Evolutionary conservation across 2,329 filamentous ascomycete genomes (phyloP), one percentile per base, ranked within the genome.

Genomic region (Ophiostoma perfectum): DNA sequence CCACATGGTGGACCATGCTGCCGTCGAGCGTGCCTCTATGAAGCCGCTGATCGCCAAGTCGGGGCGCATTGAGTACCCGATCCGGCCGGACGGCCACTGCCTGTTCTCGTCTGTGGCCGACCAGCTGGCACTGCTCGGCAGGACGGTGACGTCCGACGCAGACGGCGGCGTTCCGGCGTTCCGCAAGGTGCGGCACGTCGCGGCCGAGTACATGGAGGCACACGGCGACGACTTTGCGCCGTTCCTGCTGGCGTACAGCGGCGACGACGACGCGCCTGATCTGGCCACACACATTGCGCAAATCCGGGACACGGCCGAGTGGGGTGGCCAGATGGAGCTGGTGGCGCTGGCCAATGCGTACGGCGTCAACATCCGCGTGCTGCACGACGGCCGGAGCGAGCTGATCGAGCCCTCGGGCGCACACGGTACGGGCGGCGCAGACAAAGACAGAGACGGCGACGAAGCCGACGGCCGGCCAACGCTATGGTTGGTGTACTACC

Each of bases 401-500:
- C 89, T 85, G 73, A 91, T 98, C 71, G 82, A 84, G 73, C 83
- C 86, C 71, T 75, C 74, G 6, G 79, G 75, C 1, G 16, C 47
- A 27, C 27, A 27, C 27, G 1, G 27, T 27, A 27, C 27, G 27
- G 27, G 27, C 27, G 27, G 27, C 27, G 27, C 27, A 27, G 27
- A 27, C 27, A 27, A 27, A 5, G 79, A 80, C 66, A 81, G 79
- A 36, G 76, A 78, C 67, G 81, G 36, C 39, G 60, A 41, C 7
- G 47, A 41, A n/a, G 81, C n/a, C 39, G 60, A 27, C 7, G 47
- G 36, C 16, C 64, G 80, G 72, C 85, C 85, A 73, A 86, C 86
- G 72, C 84, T 96, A 66, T 98, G 95, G 94, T 78, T 99, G 78
- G 94, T 93, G 47, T 99, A 98, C 78, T 98, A 98, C 78, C 85